A percentile compares a stretch with the other conserved stretches of the same genome.
phyloP scores from a whole-genome alignment of 2,329 filamentous ascomycete species.

The Teratosphaeria epicoccoides region DNA sequence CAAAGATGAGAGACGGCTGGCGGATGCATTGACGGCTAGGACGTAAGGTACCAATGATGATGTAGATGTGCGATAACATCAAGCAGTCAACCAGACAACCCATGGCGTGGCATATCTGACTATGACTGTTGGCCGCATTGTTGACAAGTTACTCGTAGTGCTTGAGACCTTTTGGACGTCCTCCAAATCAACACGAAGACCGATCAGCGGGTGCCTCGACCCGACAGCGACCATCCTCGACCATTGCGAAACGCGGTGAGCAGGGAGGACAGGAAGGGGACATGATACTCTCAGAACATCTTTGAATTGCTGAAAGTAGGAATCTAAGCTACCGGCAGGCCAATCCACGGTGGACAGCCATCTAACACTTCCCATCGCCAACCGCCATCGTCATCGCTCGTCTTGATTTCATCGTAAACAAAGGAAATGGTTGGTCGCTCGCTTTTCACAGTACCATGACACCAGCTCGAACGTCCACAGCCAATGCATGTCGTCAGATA shows the following conservation, averaged over 20 bases:
- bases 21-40: too few relatives aligned
- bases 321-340: conserved; percentile 24
- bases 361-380: conserved; percentile 11
- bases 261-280: background rate
- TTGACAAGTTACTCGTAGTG: too few relatives aligned
- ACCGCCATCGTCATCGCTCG: conserved; percentile 20
- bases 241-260: background rate
- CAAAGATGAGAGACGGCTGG: too few relatives aligned
- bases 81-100: too few relatives aligned
- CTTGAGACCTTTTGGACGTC: too few relatives aligned
- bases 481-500: conserved; percentile 7
- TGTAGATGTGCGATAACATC: too few relatives aligned
- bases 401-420: conserved; percentile 24
- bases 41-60: too few relatives aligned
- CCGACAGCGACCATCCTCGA: too few relatives aligned
- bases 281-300: conserved; percentile 3
- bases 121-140: too few relatives aligned
- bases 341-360: conserved; percentile 13
- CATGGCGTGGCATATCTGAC: too few relatives aligned
- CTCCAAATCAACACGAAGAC: too few relatives aligned
- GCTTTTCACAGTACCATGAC: conserved; percentile 11
- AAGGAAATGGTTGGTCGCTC: conserved; percentile 19
- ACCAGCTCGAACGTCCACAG: conserved; percentile 16
- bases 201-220: too few relatives aligned
- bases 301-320: conserved; percentile 10